Evolutionary conservation across 2,329 filamentous ascomycete species (phyloP).

Genomic region (Falciphora oryzae): DNA sequence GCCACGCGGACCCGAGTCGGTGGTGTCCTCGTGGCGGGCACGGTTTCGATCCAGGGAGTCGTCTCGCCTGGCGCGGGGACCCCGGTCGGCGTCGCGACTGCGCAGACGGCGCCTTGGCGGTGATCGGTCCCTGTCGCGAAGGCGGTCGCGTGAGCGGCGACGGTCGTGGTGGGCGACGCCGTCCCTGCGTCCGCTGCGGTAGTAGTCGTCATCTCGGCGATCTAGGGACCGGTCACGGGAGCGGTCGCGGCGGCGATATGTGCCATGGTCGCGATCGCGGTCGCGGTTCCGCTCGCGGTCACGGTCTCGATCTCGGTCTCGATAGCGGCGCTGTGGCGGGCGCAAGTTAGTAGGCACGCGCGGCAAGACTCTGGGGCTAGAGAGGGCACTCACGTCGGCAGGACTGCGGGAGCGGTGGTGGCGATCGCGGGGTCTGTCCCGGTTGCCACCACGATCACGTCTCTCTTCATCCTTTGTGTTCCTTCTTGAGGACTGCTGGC

Average conservation of each 20-base stretch:
- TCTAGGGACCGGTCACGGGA: conserved; percentile 68
- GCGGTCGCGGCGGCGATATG: conserved; percentile 62
- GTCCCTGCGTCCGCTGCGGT: conserved; percentile 57
- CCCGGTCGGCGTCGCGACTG: conserved; percentile 59
- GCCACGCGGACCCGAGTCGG: conserved; percentile 62
- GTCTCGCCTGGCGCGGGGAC: conserved; percentile 65
- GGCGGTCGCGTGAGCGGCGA: conserved; percentile 57
- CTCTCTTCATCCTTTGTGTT: conserved; percentile 57
- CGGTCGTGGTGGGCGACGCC: conserved; percentile 47
- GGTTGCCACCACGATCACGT: conserved; percentile 42
- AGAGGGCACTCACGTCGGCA: conserved; percentile 46
- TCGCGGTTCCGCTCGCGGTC: conserved; percentile 37
- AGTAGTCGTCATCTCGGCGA: conserved; percentile 59
- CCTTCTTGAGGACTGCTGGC: conserved; percentile 68
- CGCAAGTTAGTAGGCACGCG: conserved; percentile 33
- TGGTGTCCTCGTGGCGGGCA: conserved; percentile 62
- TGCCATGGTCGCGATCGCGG: conserved; percentile 45
- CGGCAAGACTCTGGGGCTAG: conserved; percentile 14
- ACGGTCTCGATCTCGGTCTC: conserved; percentile 22
- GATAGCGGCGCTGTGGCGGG: conserved; percentile 48
- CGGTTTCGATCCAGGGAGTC: conserved; percentile 62
- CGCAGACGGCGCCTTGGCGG: conserved; percentile 50
- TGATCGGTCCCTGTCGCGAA: conserved; percentile 52
- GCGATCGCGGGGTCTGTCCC: conserved; percentile 43
- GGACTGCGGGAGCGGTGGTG: conserved; percentile 58